phyloP scores from a whole-genome alignment of 371 early-diverging fungal genomes.

The Parasitella parasitica region DNA sequence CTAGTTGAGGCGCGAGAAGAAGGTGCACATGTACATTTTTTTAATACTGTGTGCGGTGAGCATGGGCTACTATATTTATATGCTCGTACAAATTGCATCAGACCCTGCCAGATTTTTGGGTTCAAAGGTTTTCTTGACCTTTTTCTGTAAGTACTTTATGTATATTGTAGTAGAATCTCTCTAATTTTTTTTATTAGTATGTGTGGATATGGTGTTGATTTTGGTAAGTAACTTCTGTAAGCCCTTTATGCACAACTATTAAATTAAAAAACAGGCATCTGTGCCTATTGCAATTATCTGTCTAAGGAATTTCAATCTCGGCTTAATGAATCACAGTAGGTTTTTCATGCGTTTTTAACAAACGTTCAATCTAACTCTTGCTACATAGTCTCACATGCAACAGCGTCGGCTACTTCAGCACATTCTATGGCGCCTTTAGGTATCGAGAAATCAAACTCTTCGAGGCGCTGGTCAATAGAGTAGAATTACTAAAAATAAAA shows the following conservation, averaged over 20 bases:
- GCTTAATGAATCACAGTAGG: slow-evolving; percentile 39
- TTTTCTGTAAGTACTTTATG: slow-evolving; percentile 50
- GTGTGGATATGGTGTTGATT: slow-evolving; percentile 33
- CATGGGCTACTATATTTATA: slow-evolving; percentile 73
- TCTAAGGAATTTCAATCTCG: slow-evolving; percentile 28
- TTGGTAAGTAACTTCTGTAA: slow-evolving; percentile 20
- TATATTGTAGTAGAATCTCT: background rate
- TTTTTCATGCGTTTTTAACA: background rate
- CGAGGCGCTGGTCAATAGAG: slow-evolving; percentile 39
- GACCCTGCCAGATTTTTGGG: slow-evolving; percentile 53
- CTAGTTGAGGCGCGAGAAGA: slow-evolving; percentile 52
- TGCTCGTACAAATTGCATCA: slow-evolving; percentile 64
- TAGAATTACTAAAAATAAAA: slow-evolving; percentile 1
- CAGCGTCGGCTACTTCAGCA: slow-evolving; percentile 26
- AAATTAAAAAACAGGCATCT: slow-evolving; percentile 16
- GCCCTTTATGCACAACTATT: too few species aligned
- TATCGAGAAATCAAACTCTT: slow-evolving; percentile 24
- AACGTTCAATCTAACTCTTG: background rate
- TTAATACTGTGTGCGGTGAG: slow-evolving; percentile 54
- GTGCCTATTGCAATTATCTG: slow-evolving; percentile 30
- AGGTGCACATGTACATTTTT: slow-evolving; percentile 56
- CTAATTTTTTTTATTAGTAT: slow-evolving; percentile 5
- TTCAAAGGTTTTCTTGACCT: slow-evolving; percentile 67
- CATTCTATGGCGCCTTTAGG: slow-evolving; percentile 32
- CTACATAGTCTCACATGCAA: slow-evolving; percentile 28